A percentile compares a stretch with the other conserved stretches of the same genome.
phyloP scores from a whole-genome alignment of 139 green algal species.

The Deuterostichococcus epilithicus region DNA sequence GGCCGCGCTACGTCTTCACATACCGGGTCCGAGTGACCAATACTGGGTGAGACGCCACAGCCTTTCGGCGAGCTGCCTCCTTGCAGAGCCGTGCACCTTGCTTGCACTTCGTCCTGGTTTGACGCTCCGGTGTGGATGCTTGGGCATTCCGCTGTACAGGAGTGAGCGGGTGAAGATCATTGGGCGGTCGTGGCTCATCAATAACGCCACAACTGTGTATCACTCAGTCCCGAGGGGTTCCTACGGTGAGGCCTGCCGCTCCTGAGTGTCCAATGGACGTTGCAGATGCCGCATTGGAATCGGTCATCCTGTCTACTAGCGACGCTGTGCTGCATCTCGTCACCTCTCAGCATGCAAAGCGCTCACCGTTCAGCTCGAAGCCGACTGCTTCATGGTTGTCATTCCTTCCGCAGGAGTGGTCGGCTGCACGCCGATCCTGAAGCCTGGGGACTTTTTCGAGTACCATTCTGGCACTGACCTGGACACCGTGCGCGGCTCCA shows the following conservation, averaged over 20 bases:
- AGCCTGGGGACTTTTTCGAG: constrained; percentile 34
- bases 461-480: constrained; percentile 32
- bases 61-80: not conserved
- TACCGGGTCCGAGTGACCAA: constrained; percentile 36
- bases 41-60: constrained; percentile 16
- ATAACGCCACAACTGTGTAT: not conserved
- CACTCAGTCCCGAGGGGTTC: not conserved
- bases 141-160: no score
- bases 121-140: no score
- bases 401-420: constrained; percentile 20
- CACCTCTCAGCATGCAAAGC: no score
- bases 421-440: constrained; percentile 35
- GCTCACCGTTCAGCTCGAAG: no score
- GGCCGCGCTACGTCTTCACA: constrained; percentile 13
- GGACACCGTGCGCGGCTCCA: constrained; percentile 4
- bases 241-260: not conserved
- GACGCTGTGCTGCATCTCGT: not conserved
- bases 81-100: not conserved
- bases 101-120: not conserved
- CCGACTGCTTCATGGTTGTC: not conserved
- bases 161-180: not conserved
- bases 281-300: not conserved
- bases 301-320: not conserved
- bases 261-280: not conserved
- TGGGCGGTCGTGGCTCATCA: not conserved